Base-by-base conservation (phyloP, 2,329 filamentous ascomycete species). In the Cercospora sesami region DNA sequence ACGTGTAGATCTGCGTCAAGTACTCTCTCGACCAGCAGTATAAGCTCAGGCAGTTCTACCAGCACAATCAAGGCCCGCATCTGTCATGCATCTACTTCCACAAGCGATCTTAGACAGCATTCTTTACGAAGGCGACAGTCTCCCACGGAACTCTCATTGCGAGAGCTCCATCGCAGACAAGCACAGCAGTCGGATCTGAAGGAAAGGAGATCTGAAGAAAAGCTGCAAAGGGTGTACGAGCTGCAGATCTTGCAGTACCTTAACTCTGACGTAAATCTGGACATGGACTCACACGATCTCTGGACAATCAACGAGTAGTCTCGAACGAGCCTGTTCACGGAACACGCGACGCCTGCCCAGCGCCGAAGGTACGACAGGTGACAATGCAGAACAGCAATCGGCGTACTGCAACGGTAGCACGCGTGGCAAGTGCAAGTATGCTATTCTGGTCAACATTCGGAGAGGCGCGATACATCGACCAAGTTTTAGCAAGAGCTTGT, bases 231-330 rank as follows among this genome's bases (percentile, higher is more conserved):
- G 8, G 64, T 76, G 18, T 78, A 78, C 58, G 77, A 78, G 66
- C 64, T 69, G 21, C 76, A 77, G 65, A 77, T 76, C 10, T 45
- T 74, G n/a, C 71, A 73, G 3, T 78, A 78, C 61, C 67, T 78
- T n/a, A 72, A 76, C 31, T 66, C 66, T 30, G 45, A 67, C 31
- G 39, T 68, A 18, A 57, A 68, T 21, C 28, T 55, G 16, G 53
- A 30, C 26, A 28, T 51, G 14, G 60, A 69, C 45, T 64, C 53
- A 39, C 64, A 39, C n/a, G 68, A 70, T 36, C 48, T 72, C 10
- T 64, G 58, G 55, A 66, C 67, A 8, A 72, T 72, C 30, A 60
- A 66, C 9, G 68, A 66, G 31, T 68, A 58, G 55, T n/a, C n/a
- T n/a, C 9, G 26, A 42, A 31, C 10, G 28, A 7, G 2, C 10